A percentile compares a stretch with the other conserved stretches of the same genome.
These are phyloP conservation scores for Populus hybrid DNA, from an alignment of 441 rosid genomes.

Conservation along the genomic window DNA sequence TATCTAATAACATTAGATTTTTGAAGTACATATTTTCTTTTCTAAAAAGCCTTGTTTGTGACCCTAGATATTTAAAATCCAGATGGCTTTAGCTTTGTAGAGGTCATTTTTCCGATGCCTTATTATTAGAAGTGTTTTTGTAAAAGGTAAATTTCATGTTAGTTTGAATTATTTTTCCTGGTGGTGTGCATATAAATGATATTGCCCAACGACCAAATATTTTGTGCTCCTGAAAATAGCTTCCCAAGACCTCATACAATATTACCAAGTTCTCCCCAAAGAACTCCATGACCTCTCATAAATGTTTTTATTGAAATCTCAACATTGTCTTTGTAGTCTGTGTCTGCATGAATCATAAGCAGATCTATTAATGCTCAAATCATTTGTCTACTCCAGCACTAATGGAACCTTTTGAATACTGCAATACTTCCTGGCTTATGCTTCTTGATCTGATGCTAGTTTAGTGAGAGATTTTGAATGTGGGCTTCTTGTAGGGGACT, in stretches of 20 bases:
- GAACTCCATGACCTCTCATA: neutral
- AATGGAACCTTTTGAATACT: too few species aligned
- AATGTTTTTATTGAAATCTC: conserved; percentile 1
- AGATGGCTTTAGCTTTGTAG: neutral
- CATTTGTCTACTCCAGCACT: neutral
- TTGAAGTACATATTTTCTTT: neutral
- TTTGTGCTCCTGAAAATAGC: neutral
- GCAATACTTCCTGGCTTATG: neutral
- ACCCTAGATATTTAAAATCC: neutral
- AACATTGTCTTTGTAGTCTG: neutral
- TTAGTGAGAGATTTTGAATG: neutral
- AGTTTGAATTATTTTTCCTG: neutral
- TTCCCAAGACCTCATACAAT: neutral
- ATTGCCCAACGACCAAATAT: neutral
- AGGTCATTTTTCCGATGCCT: neutral
- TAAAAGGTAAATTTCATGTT: neutral
- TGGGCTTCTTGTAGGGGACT: neutral
- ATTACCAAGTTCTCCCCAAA: neutral
- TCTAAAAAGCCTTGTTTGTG: neutral
- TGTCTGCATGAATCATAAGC: neutral
- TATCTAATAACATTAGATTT: neutral
- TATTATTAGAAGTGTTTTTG: neutral
- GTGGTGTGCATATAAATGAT: neutral
- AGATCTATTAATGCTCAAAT: neutral
- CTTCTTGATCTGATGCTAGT: neutral